Evolutionary conservation across 148 eudicot species (phyloP), one percentile per base, ranked within the genome.

Genomic region (Simmondsia chinensis): DNA sequence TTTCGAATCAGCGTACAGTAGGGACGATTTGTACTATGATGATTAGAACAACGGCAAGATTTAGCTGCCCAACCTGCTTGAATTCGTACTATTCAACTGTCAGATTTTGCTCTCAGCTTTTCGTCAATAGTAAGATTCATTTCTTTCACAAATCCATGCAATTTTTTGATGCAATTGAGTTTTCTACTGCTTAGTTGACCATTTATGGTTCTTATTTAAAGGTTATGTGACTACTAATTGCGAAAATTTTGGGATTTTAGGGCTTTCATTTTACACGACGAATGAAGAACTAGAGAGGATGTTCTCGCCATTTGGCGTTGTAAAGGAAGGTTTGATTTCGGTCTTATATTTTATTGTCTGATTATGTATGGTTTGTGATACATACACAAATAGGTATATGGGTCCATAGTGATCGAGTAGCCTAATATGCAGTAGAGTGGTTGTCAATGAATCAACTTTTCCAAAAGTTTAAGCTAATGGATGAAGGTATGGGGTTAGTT

Each of bases 261-360:
- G 93, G 51, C 70, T 82, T 33, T 83, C 87, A 39, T 79, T 54
- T 57, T 83, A 73, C 61, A 73, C 80, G 4, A 72, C 70, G 0
- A 20, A n/a, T 40, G 66, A 79, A 7, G 69, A 73, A 15, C 53
- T 83, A 19, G 40, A 20, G 38, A 54, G 33, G 27, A n/a, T 73
- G 50, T 83, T 83, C 66, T 48, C 72, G 8, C 83, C 69, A 26
- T 83, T 62, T 57, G 94, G 87, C 27, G 39, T 36, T 10, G 67
- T 79, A 19, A 68, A 58, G 31, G 61, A 69, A 57, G 85, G 85
- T 82, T 45, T 10, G 2, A 5, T 38, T 11, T 12, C 12, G 20
- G 5, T 6, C 15, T 51, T 27, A 20, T 14, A 19, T 7, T 4
- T 25, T 16, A 21, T 42, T 5, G 30, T 24, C 17, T 26, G 1